These are phyloP conservation scores for Fusarium succisae DNA, from an alignment of 2,329 filamentous ascomycete genomes.

Conservation along the genomic window DNA sequence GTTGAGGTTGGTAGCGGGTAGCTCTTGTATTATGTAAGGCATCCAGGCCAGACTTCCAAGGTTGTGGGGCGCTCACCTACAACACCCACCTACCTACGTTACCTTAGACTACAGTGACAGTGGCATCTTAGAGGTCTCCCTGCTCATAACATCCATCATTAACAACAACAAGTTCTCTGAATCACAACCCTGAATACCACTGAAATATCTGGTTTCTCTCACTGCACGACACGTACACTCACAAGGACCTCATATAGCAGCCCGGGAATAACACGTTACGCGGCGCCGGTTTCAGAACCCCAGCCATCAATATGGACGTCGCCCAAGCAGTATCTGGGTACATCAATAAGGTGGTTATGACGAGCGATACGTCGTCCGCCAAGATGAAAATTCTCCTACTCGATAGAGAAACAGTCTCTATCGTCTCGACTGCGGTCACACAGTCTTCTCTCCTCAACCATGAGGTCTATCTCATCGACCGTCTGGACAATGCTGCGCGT, in stretches of 20 bases:
- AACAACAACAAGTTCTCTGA: not conserved
- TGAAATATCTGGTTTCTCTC: not conserved
- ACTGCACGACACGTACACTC: not conserved
- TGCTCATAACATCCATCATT: slow-evolving; percentile 12
- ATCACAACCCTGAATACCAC: not conserved
- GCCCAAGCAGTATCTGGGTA: slow-evolving; percentile 93
- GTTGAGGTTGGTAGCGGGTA: slow-evolving; percentile 9
- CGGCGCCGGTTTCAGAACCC: slow-evolving; percentile 25
- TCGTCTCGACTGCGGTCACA: slow-evolving; percentile 93
- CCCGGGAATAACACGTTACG: slow-evolving; percentile 1
- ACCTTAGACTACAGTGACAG: not conserved
- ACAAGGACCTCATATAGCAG: not conserved
- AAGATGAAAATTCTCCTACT: slow-evolving; percentile 99
- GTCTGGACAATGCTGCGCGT: slow-evolving; percentile 85
- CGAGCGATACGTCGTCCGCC: slow-evolving; percentile 72
- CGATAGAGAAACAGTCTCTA: slow-evolving; percentile 92
- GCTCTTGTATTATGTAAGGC: slow-evolving; percentile 33
- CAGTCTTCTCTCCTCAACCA: slow-evolving; percentile 95
- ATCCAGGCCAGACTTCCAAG: slow-evolving; percentile 25
- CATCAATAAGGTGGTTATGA: slow-evolving; percentile 92
- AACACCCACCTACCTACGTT: not conserved
- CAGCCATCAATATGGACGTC: slow-evolving; percentile 79
- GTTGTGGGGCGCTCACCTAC: slow-evolving; percentile 19
- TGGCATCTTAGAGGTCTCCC: slow-evolving; percentile 25
- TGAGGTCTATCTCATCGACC: slow-evolving; percentile 97